Evolutionary conservation across 345 rosid genomes (phyloP), one percentile per base, ranked within the genome.

Genomic region (Draba incana): DNA sequence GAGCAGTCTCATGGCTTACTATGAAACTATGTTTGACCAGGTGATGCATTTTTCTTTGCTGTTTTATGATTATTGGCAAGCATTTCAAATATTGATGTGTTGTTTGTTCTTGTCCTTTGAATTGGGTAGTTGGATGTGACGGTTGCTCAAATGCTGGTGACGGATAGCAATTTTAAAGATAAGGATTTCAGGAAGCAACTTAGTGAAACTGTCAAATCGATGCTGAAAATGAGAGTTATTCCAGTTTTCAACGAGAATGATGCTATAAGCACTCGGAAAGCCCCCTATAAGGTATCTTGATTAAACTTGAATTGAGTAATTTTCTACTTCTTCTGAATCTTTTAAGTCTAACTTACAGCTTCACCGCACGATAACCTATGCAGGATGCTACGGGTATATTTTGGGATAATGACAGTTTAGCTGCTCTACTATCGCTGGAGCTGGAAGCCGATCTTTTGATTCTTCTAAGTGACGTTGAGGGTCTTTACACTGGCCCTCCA

Each of bases 311-410:
- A 6, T 6, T 16, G 31, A 63, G 38, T 71, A 5, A 54, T 45
- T 63, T 46, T 31, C 10, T 64, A 2, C 11, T 64, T 39, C 38
- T 27, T 31, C 20, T 20, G 7, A 43, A 23, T 42, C 12, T 25
- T 52, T 7, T 55, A 28, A 20, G n/a, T 48, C 58, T 51, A 59
- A 58, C 4, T 4, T 48, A 56, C 47, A 42, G 57, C 33, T 39
- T 57, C 53, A 37, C 13, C 7, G 14, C 37, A 41, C 38, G 61
- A 4, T 30, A 37, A 53, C 39, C 44, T 53, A 60, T 78, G 76
- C 97, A 94, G 99, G 99, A 94, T 84, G 83, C 97, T 48, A 92
- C 97, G 64, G 99, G 99, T 71, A 95, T 95, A 79, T 95, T 95
- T 74, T 95, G 99, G 99, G 99, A 95, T 76, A 95, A 95, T 77